Base-by-base conservation (phyloP, 2,329 filamentous ascomycete species). In the Apiospora saccharicola region DNA sequence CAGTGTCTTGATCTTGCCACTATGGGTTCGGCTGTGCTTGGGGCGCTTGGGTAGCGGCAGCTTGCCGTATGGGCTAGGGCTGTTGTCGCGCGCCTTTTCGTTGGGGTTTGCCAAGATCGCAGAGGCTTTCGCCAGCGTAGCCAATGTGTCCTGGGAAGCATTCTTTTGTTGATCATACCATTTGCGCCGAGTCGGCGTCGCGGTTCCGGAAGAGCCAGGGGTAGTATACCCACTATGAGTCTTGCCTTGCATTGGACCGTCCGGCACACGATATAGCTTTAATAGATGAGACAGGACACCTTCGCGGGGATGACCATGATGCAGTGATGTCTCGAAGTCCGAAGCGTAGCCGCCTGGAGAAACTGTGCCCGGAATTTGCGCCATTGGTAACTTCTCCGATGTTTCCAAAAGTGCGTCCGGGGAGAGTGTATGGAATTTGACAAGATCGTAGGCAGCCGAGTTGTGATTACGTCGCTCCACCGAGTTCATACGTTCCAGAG, bases 91-190 rank as follows among this genome's bases (percentile, higher is more conserved):
- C 19, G 26, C 4, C 34, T 61, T 70, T 41, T 71, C 69, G 44
- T 49, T 64, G n/a, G 49, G 77, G 76, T 71, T 71, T 5, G 73
- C 72, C 24, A 75, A 68, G 41, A 74, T 74, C 4, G 83, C 82
- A 0, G 85, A 86, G n/a, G 85, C 85, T 71, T 83, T 84, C 14
- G 86, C 82, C 49, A 87, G 80, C 68, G 84, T 87, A 73, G 83
- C 82, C 34, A 87, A 79, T 0, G 85, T 87, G 34, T 86, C 85
- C 61, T 83, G 81, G 1, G 85, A 86, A 8, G 81, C 82, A 74
- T 85, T 84, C 75, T 85, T 82, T 10, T 70, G 44, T 30, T 74
- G 71, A 69, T 86, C 83, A 75, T 87, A 87, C 85, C 85, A 87
- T 72, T 86, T 87, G 73, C 79, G 82, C 61, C 81, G 80, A 49